Base-by-base conservation (phyloP, 176 grass and related monocot species). In the Oryza glumipatula region DNA sequence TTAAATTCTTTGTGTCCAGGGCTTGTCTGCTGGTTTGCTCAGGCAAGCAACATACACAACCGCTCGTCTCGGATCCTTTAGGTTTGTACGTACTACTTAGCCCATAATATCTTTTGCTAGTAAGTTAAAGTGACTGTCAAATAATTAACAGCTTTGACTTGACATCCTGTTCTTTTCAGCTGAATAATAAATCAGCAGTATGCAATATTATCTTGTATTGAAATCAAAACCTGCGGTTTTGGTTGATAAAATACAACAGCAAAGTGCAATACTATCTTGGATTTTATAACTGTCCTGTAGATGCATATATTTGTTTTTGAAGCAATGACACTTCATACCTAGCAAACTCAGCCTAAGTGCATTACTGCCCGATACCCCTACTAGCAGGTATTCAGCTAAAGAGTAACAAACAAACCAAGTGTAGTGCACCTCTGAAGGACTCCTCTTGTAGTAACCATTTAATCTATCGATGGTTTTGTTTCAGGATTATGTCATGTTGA, bases 41-140 rank as follows among this genome's bases (percentile, higher is more conserved):
- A 92, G 94, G 89, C 94, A 97, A 83, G 94, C 91, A 15, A 94
- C 94, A 63, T 97, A 97, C 48, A 97, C 89, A 63, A 97, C 94
- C 6, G 94, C 91, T 58, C 88, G 94, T 78, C 79, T 97, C 56
- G 91, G 94, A 54, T 91, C 94, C 58, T 97, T 97, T 79, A 97
- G 91, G 94, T 92, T 73, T 46, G 52, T 82, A 76, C 74, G 13
- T 76, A 49, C 15, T 19, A 54, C 51, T 19, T 61, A 68, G 24
- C 56, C 8, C 32, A 6, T 65, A 48, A 83, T 19, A 35, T 79
- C 14, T 74, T 88, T 73, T 1, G 70, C 48, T 45, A 58, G 39
- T 65, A 68, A 68, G 21, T 61, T 3, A 19, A 9, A 22, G 19
- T 61, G 56, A 4, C 22, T 58, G 21, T 22, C 24, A 56, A 67